Evolutionary conservation across 192 early-diverging fungal genomes (phyloP).

Genomic region (Chytriomyces sp.): DNA sequence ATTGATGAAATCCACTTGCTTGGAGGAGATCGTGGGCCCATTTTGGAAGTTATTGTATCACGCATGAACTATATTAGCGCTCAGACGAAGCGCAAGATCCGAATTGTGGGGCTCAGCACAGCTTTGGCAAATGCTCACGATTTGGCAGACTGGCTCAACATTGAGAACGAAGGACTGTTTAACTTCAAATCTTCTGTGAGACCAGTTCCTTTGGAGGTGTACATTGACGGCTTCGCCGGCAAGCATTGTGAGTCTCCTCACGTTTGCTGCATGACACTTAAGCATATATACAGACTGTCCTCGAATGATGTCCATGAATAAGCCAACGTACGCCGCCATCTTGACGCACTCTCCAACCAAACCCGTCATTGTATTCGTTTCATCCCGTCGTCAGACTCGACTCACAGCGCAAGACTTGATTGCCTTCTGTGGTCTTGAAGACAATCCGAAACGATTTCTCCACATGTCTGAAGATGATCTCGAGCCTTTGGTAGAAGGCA

Average conservation of each 20-base stretch:
- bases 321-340: slow-evolving; percentile 93
- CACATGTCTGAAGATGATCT: slow-evolving; percentile 81
- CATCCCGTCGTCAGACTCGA: slow-evolving; percentile 94
- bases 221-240: slow-evolving; percentile 95
- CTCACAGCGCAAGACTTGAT: slow-evolving; percentile 97
- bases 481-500: slow-evolving; percentile 67
- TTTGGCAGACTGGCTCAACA: slow-evolving; percentile 96
- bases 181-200: slow-evolving; percentile 97
- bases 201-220: slow-evolving; percentile 95
- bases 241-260: slow-evolving; percentile 67
- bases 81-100: slow-evolving; percentile 72
- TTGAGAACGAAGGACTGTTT: slow-evolving; percentile 81
- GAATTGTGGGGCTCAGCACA: slow-evolving; percentile 94
- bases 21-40: slow-evolving; percentile 95
- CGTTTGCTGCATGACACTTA: not conserved
- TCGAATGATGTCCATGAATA: slow-evolving; percentile 98
- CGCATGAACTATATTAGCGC: slow-evolving; percentile 96
- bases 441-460: slow-evolving; percentile 87
- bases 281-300: slow-evolving; percentile 68
- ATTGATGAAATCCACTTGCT: slow-evolving; percentile 99
- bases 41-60: slow-evolving; percentile 96
- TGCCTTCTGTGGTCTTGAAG: slow-evolving; percentile 87
- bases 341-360: slow-evolving; percentile 90
- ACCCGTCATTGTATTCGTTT: slow-evolving; percentile 98
- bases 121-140: slow-evolving; percentile 96